These are phyloP conservation scores for Chaetomium sp. DNA, from an alignment of 2,329 filamentous ascomycete genomes.

Conservation along the genomic window DNA sequence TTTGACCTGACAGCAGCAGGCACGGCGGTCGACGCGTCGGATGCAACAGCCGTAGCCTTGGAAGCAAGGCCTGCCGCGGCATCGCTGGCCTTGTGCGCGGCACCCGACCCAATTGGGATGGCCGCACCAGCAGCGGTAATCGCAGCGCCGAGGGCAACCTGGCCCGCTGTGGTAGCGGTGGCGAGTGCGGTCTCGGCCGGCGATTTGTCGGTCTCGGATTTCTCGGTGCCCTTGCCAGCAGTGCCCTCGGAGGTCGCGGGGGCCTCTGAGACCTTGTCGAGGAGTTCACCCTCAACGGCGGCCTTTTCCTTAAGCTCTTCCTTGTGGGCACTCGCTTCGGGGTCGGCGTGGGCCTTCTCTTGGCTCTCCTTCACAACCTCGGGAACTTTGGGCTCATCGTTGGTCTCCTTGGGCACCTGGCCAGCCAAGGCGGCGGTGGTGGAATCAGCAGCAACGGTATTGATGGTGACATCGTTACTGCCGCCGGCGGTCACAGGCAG, in stretches of 20 bases:
- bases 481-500: slow-evolving; percentile 52
- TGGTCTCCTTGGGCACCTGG: slow-evolving; percentile 53
- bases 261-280: slow-evolving; percentile 57
- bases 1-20: slow-evolving; percentile 48
- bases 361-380: slow-evolving; percentile 67
- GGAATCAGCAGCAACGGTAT: slow-evolving; percentile 46
- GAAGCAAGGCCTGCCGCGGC: slow-evolving; percentile 3
- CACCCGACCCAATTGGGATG: slow-evolving; percentile 27
- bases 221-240: slow-evolving; percentile 45
- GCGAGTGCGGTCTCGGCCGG: slow-evolving; percentile 36
- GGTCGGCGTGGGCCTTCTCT: slow-evolving; percentile 53
- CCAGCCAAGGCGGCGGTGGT: slow-evolving; percentile 66
- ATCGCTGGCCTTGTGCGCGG: slow-evolving; percentile 9
- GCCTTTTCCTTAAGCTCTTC: slow-evolving; percentile 66
- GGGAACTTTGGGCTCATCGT: slow-evolving; percentile 48
- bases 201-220: slow-evolving; percentile 41
- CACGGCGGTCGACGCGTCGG: slow-evolving; percentile 40
- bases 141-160: slow-evolving; percentile 31
- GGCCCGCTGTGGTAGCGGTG: slow-evolving; percentile 37
- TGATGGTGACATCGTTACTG: slow-evolving; percentile 39
- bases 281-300: slow-evolving; percentile 62
- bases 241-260: slow-evolving; percentile 52
- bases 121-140: slow-evolving; percentile 27
- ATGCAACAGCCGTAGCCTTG: slow-evolving; percentile 24
- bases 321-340: slow-evolving; percentile 62